These are phyloP conservation scores for Fusarium verrucosum DNA, from an alignment of 2,329 filamentous ascomycete genomes.

Conservation along the genomic window DNA sequence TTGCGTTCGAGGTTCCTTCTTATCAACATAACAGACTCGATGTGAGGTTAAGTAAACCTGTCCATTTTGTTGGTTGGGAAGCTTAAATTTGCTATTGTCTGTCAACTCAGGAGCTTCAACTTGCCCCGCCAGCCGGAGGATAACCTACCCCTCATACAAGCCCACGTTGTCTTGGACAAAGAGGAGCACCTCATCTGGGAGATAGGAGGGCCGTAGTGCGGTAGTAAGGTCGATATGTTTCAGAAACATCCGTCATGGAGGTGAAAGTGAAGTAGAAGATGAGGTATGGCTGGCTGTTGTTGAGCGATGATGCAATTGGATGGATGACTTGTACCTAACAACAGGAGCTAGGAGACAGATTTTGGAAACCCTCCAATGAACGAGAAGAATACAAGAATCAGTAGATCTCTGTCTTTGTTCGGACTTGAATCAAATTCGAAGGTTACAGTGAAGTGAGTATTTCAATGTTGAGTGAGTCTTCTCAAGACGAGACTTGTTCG, in stretches of 20 bases:
- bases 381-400: background rate
- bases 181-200: constrained; percentile 91
- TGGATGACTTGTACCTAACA: constrained; percentile 28
- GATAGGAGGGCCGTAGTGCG: constrained; percentile 89
- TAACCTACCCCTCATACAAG: constrained; percentile 90
- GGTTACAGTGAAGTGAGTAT: constrained; percentile 2
- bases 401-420: background rate
- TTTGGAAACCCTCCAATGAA: background rate
- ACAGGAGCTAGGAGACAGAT: background rate
- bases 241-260: constrained; percentile 88
- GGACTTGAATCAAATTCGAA: background rate
- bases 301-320: constrained; percentile 36
- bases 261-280: constrained; percentile 41
- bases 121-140: background rate
- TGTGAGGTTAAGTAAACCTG: constrained; percentile 97
- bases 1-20: constrained; percentile 82
- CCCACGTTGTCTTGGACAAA: constrained; percentile 98
- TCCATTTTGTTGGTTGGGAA: constrained; percentile 92
- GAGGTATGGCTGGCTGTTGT: constrained; percentile 3
- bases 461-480: constrained; percentile 22
- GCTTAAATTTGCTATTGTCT: constrained; percentile 83
- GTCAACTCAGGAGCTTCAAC: constrained; percentile 22
- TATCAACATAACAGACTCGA: constrained; percentile 93
- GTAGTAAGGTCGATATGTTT: constrained; percentile 95
- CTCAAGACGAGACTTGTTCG: constrained; percentile 11